phyloP scores from a whole-genome alignment of 805 yeast species.

The Scheffersomyces stipitis region DNA sequence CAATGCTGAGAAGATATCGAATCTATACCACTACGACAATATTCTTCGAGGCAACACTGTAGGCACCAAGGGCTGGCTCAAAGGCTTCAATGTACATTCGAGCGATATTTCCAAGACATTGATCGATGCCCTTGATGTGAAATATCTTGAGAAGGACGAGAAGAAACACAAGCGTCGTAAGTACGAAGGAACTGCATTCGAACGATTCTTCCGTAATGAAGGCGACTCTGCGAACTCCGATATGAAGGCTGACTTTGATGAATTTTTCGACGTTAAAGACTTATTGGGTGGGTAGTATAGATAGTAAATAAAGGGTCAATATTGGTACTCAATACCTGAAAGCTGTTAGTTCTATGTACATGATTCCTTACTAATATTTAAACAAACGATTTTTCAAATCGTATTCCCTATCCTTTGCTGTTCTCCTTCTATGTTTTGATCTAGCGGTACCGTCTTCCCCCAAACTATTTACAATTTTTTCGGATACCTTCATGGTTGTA shows the following conservation, averaged over 20 bases:
- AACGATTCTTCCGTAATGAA: slow-evolving; percentile 4
- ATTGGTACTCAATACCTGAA: no score
- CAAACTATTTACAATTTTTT: slow-evolving; percentile 30
- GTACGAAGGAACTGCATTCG: slow-evolving; percentile 3
- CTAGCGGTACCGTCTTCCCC: slow-evolving; percentile 41
- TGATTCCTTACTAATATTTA: slow-evolving; percentile 14
- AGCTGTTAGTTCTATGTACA: no score
- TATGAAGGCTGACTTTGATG: slow-evolving; percentile 8
- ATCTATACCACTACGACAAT: slow-evolving; percentile 32
- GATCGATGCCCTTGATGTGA: slow-evolving; percentile 19
- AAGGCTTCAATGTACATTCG: slow-evolving; percentile 11
- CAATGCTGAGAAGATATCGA: slow-evolving; percentile 14
- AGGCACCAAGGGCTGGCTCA: slow-evolving; percentile 15
- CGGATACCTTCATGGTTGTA: slow-evolving; percentile 23
- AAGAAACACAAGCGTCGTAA: slow-evolving; percentile 12
- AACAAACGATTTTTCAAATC: slow-evolving; percentile 40
- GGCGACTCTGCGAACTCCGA: neutral
- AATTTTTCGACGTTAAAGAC: slow-evolving; percentile 12
- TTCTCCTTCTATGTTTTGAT: slow-evolving; percentile 36
- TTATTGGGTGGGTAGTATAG: slow-evolving; percentile 1
- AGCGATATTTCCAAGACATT: slow-evolving; percentile 17
- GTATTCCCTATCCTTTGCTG: slow-evolving; percentile 45
- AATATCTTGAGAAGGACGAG: slow-evolving; percentile 21
- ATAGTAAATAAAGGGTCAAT: no score
- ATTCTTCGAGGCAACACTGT: slow-evolving; percentile 19